phyloP scores from a whole-genome alignment of 768 basidiomycete species.

The Collybia sp. region DNA sequence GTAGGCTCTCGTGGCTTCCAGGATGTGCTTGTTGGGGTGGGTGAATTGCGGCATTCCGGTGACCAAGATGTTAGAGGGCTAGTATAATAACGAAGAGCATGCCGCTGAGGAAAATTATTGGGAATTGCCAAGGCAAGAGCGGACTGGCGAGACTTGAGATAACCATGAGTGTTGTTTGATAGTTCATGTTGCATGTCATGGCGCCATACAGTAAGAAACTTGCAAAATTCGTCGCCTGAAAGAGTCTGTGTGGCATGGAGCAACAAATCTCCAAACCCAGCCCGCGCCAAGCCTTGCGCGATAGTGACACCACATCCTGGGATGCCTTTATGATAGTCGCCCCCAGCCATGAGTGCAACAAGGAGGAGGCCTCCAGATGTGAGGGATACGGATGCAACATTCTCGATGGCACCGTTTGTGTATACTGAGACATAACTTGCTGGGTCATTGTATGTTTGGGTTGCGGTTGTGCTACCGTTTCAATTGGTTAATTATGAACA shows the following conservation, averaged over 20 bases:
- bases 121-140: conserved; percentile 2
- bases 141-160: background rate
- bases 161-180: conserved; percentile 6
- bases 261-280: conserved; percentile 54
- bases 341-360: conserved; percentile 60
- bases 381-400: conserved; percentile 1
- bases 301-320: conserved; percentile 47
- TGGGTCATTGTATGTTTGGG: too few species aligned
- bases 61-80: conserved; percentile 8
- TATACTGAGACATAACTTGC: conserved; percentile 5
- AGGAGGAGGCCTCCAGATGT: conserved; percentile 46
- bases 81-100: conserved; percentile 3
- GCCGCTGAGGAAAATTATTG: conserved; percentile 4
- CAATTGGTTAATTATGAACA: background rate
- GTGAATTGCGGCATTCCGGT: background rate
- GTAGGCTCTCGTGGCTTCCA: conserved; percentile 6
- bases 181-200: conserved; percentile 5
- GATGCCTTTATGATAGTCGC: conserved; percentile 57
- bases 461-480: too few species aligned
- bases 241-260: conserved; percentile 5
- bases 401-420: conserved; percentile 5
- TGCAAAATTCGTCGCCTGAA: background rate
- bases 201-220: conserved; percentile 7
- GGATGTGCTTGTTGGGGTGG: background rate
- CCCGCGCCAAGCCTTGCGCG: conserved; percentile 52